phyloP scores from a whole-genome alignment of 352 stramenopile species.

The Globisporangium rhizosaccharum region DNA sequence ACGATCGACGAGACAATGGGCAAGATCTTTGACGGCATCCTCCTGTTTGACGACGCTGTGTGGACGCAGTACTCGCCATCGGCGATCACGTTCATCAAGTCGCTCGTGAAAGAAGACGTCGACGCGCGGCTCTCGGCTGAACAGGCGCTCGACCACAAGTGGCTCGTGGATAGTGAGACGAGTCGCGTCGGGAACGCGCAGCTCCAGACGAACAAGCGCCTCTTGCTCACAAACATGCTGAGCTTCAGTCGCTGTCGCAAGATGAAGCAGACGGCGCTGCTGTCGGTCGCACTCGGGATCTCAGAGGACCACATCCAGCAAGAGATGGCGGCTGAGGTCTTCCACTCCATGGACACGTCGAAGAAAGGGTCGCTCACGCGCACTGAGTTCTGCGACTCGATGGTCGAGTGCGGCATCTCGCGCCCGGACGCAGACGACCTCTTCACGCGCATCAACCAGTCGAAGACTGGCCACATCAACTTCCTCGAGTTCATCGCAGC shows the following conservation, averaged over 20 bases:
- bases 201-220: constrained; percentile 50
- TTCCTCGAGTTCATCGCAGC: constrained; percentile 96
- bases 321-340: constrained; percentile 76
- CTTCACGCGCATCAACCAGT: constrained; percentile 76
- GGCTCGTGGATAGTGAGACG: constrained; percentile 29
- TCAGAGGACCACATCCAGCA: constrained; percentile 73
- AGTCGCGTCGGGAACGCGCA: constrained; percentile 19
- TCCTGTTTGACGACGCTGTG: constrained; percentile 62
- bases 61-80: constrained; percentile 61
- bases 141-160: constrained; percentile 66
- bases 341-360: constrained; percentile 81
- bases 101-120: constrained; percentile 73
- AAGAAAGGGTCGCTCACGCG: constrained; percentile 87
- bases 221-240: constrained; percentile 76
- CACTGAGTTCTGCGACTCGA: constrained; percentile 90
- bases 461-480: constrained; percentile 83
- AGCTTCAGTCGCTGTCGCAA: constrained; percentile 68
- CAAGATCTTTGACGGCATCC: constrained; percentile 76
- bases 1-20: constrained; percentile 76
- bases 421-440: constrained; percentile 73
- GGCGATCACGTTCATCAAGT: constrained; percentile 75
- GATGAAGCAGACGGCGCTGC: constrained; percentile 70
- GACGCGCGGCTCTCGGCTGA: constrained; percentile 53
- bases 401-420: constrained; percentile 83
- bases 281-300: constrained; percentile 65